A percentile compares a stretch with the other conserved stretches of the same genome.
Evolutionary conservation across 345 rosid species (phyloP).

Genomic region (Corchorus capsularis): DNA sequence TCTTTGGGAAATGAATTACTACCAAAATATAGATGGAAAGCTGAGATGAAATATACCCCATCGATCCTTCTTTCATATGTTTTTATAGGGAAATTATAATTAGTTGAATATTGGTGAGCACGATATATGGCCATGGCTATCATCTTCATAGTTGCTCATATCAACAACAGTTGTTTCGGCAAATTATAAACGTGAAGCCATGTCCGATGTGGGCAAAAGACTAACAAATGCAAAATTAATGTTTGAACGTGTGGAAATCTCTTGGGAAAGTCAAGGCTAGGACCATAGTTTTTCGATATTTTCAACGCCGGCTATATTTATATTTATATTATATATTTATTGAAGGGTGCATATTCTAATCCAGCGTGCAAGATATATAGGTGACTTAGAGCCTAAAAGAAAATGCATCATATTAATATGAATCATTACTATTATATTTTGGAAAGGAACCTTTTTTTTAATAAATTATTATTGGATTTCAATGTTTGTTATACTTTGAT

Average conservation of each 20-base stretch:
- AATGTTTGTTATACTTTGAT: too few relatives aligned
- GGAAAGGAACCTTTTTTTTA: too few relatives aligned
- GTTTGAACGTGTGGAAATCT: not conserved
- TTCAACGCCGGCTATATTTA: too few relatives aligned
- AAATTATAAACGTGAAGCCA: slow-evolving; percentile 2
- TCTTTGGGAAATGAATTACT: not conserved
- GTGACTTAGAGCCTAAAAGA: too few relatives aligned
- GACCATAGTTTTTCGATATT: too few relatives aligned
- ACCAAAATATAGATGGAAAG: not conserved
- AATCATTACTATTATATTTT: too few relatives aligned
- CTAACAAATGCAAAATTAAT: too few relatives aligned
- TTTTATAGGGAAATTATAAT: not conserved
- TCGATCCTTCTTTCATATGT: not conserved
- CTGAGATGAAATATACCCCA: not conserved
- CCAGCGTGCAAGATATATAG: too few relatives aligned
- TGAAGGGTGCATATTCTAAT: too few relatives aligned
- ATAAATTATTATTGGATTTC: too few relatives aligned
- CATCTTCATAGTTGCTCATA: not conserved
- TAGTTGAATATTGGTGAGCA: not conserved
- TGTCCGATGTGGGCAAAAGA: not conserved
- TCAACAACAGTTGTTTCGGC: not conserved
- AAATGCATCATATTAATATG: too few relatives aligned
- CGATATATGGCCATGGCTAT: not conserved
- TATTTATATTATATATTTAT: too few relatives aligned
- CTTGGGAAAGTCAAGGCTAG: not conserved